Evolutionary conservation across 2,329 filamentous ascomycete genomes (phyloP), one percentile per base, ranked within the genome.

Genomic region (Ascochyta koolunga): DNA sequence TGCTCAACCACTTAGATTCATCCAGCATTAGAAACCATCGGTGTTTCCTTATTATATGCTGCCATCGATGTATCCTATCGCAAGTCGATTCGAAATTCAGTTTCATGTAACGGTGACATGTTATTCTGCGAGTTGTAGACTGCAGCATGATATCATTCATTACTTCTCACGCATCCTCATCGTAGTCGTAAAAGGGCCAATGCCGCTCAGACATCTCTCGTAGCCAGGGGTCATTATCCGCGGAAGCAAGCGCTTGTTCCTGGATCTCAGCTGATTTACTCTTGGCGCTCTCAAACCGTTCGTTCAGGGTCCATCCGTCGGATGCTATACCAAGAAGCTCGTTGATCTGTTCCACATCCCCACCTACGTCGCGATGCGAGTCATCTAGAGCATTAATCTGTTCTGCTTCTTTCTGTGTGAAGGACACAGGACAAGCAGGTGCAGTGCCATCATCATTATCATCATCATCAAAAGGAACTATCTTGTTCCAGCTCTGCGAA

Each of bases 281-380:
- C 46, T 58, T 64, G 18, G 60, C 59, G 18, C 36, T 53, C 18
- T 69, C 61, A 53, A 67, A 70, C 9, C 18, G 16, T 37, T 69
- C 60, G 35, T 62, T 56, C 21, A 56, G 33, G 9, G 59, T 69
- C 68, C 62, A 72, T n/a, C 65, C 68, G 46, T 71, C 65, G 33
- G 48, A 53, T 32, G 57, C 54, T n/a, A 70, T 50, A 31, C 65
- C 65, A 59, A 67, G 54, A 27, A 60, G 3, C 25, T 50, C 54
- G 24, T 59, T 57, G 47, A 65, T 55, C 1, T 16, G 39, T 55
- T 68, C 58, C 51, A 66, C 44, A 8, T 69, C 53, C 3, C 38
- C 43, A 37, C 68, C 54, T 8, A 47, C 55, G 0, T 66, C 60
- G 25, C 58, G 53, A 24, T 59, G 54, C 16, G 58, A 56, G 16